Evolutionary conservation across 495 filamentous ascomycete genomes (phyloP).

Genomic region (Aspergillus avenaceus): DNA sequence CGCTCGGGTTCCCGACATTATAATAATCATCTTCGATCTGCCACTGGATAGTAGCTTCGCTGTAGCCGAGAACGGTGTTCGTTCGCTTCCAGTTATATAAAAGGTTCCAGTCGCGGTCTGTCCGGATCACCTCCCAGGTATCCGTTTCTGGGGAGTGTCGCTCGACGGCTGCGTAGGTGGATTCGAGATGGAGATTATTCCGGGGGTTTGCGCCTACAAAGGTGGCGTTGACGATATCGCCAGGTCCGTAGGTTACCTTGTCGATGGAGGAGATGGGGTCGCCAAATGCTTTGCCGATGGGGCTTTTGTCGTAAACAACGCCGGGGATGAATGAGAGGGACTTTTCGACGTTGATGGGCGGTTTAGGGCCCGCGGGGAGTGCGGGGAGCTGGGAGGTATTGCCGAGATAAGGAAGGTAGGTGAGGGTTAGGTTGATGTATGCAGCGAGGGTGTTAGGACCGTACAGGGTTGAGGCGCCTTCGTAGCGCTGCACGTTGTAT

Average conservation of each 20-base stretch:
- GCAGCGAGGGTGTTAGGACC: conserved; percentile 88
- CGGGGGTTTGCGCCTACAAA: conserved; percentile 91
- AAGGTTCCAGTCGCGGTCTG: conserved; percentile 76
- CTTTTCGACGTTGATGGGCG: conserved; percentile 77
- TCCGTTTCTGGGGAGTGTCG: conserved; percentile 43
- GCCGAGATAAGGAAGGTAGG: conserved; percentile 65
- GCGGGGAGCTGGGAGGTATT: conserved; percentile 39
- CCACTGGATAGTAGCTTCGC: conserved; percentile 78
- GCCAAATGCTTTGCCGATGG: conserved; percentile 73
- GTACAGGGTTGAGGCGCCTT: conserved; percentile 92
- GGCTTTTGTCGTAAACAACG: conserved; percentile 71
- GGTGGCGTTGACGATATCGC: conserved; percentile 54
- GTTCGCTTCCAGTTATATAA: conserved; percentile 79
- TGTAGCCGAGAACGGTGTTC: conserved; percentile 66
- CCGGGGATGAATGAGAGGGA: conserved; percentile 77
- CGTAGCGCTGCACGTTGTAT: conserved; percentile 86
- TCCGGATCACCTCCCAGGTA: conserved; percentile 62
- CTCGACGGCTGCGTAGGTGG: conserved; percentile 79
- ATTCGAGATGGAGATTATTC: conserved; percentile 77
- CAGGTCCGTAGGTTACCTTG: conserved; percentile 47
- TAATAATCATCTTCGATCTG: conserved; percentile 60
- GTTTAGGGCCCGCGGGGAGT: conserved; percentile 54
- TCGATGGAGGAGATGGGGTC: conserved; percentile 58
- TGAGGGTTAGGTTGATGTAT: conserved; percentile 80
- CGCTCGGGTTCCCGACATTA: conserved; percentile 28